These are phyloP conservation scores for Pterocarpus santalinus DNA, from an alignment of 306 rosid genomes.

Conservation along the genomic window DNA sequence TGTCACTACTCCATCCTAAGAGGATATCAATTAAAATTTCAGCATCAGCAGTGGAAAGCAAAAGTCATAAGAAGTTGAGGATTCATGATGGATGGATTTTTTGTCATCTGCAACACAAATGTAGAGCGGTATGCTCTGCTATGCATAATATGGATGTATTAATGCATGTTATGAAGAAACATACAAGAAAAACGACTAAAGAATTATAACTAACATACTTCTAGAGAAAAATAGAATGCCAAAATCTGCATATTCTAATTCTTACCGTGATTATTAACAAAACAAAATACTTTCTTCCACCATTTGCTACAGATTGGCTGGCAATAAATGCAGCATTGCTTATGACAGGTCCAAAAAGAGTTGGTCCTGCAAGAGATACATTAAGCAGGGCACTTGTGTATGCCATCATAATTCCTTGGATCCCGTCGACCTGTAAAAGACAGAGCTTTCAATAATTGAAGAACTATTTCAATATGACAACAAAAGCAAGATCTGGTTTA, in stretches of 20 bases:
- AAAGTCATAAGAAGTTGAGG: slow-evolving; percentile 23
- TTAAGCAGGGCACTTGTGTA: slow-evolving; percentile 93
- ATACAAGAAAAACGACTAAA: neutral
- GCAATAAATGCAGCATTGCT: slow-evolving; percentile 90
- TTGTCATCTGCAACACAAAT: neutral
- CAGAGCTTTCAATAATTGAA: slow-evolving; percentile 32
- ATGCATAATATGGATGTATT: slow-evolving; percentile 1
- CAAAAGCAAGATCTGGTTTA: slow-evolving; percentile 47
- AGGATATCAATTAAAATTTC: slow-evolving; percentile 47
- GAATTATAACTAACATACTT: slow-evolving; percentile 2
- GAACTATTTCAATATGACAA: slow-evolving; percentile 43
- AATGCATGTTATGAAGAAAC: neutral
- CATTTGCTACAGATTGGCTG: slow-evolving; percentile 86
- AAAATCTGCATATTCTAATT: slow-evolving; percentile 36
- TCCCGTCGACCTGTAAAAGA: slow-evolving; percentile 92
- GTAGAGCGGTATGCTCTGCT: neutral
- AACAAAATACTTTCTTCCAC: slow-evolving; percentile 86
- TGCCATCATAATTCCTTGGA: slow-evolving; percentile 97
- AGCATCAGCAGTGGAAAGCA: slow-evolving; percentile 34
- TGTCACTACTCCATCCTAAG: slow-evolving; percentile 98
- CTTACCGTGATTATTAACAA: slow-evolving; percentile 96
- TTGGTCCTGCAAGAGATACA: slow-evolving; percentile 99
- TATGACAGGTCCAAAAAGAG: slow-evolving; percentile 98
- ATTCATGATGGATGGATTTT: neutral
- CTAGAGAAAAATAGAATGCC: slow-evolving; percentile 10